These are phyloP conservation scores for Hypoxylon rubiginosum DNA, from an alignment of 2,329 filamentous ascomycete species.

Conservation along the genomic window DNA sequence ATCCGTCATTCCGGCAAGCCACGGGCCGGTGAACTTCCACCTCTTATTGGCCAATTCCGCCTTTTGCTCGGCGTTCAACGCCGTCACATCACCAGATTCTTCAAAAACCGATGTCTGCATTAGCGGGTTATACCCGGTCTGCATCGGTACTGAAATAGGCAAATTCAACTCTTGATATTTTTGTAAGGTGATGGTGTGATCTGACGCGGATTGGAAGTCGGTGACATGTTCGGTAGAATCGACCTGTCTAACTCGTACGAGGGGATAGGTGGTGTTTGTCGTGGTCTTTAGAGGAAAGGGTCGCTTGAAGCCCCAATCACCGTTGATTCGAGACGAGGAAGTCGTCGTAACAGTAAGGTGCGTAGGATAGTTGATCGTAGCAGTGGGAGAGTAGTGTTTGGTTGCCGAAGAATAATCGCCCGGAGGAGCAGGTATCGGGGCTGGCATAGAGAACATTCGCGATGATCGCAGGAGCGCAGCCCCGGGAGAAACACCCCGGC, in stretches of 20 bases:
- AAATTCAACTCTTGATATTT: conserved; percentile 90
- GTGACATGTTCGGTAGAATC: conserved; percentile 91
- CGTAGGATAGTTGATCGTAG: conserved; percentile 84
- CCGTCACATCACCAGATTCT: conserved; percentile 67
- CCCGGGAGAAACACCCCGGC: conserved; percentile 67
- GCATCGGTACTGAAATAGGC: conserved; percentile 70
- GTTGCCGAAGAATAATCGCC: conserved; percentile 62
- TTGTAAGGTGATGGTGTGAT: conserved; percentile 82
- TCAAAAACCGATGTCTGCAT: conserved; percentile 70
- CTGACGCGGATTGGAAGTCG: conserved; percentile 85
- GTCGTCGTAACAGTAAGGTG: conserved; percentile 86
- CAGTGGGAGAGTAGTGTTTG: conserved; percentile 71
- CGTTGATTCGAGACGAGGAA: conserved; percentile 76
- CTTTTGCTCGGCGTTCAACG: conserved; percentile 53
- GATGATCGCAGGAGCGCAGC: conserved; percentile 84
- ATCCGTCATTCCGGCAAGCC: conserved; percentile 73
- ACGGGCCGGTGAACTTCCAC: conserved; percentile 77
- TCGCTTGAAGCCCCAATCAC: conserved; percentile 95
- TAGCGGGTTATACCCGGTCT: conserved; percentile 36
- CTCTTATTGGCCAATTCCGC: conserved; percentile 60
- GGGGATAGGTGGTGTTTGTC: conserved; percentile 77
- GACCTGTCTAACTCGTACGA: conserved; percentile 81
- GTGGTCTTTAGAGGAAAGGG: conserved; percentile 83
- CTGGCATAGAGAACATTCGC: conserved; percentile 88
- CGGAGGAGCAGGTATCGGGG: conserved; percentile 75